phyloP scores from a whole-genome alignment of 106 monocot genomes.

The Hemerocallis citrina region DNA sequence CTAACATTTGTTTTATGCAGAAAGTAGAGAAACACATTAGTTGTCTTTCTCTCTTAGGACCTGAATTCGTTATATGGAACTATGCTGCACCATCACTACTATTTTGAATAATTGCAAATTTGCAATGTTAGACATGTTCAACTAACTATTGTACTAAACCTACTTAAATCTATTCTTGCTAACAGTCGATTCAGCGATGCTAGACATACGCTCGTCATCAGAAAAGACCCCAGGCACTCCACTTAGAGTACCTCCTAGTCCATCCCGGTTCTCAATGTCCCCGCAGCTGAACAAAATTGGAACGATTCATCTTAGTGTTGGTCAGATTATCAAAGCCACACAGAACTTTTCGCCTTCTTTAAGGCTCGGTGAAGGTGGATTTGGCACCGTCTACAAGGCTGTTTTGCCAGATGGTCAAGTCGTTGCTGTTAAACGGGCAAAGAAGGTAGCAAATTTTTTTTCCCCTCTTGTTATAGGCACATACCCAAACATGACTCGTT shows the following conservation, averaged over 20 bases:
- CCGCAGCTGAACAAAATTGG: slow-evolving; percentile 41
- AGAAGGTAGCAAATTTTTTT: slow-evolving; percentile 74
- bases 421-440: slow-evolving; percentile 72
- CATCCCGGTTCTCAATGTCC: slow-evolving; percentile 67
- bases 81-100: no score
- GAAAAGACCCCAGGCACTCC: slow-evolving; percentile 35
- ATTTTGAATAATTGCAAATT: no score
- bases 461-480: no score
- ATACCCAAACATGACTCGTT: no score
- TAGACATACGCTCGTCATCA: slow-evolving; percentile 21
- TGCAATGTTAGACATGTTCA: no score
- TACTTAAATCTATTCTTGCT: background rate
- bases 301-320: slow-evolving; percentile 43
- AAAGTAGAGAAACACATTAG: no score
- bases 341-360: slow-evolving; percentile 64
- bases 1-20: no score
- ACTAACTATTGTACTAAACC: no score
- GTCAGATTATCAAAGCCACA: slow-evolving; percentile 67
- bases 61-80: no score
- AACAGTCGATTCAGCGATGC: slow-evolving; percentile 47
- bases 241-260: slow-evolving; percentile 52
- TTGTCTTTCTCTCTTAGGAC: no score
- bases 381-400: slow-evolving; percentile 72
- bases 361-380: slow-evolving; percentile 71
- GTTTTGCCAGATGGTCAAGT: slow-evolving; percentile 53